A percentile compares a stretch with the other conserved stretches of the same genome.
phyloP scores from a whole-genome alignment of 495 filamentous ascomycete species.

The Penicillium cataractarum region DNA sequence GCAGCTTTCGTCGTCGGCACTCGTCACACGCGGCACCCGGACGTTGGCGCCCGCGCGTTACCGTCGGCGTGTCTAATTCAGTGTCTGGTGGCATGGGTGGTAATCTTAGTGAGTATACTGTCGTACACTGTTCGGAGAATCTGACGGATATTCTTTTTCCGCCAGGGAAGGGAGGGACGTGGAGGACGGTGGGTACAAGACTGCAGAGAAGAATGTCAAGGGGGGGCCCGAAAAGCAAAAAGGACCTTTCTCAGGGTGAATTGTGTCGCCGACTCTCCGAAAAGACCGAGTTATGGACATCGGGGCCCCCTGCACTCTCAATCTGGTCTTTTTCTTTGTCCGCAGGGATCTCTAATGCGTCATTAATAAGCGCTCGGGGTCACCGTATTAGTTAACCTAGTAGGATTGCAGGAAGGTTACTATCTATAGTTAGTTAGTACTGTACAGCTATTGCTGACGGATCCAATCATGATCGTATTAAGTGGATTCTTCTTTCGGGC shows the following conservation, averaged over 20 bases:
- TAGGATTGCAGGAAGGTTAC: too few relatives aligned
- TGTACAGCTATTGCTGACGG: too few relatives aligned
- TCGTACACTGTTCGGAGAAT: background rate
- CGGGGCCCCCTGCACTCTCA: background rate
- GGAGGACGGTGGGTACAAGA: background rate
- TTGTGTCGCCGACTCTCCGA: too few relatives aligned
- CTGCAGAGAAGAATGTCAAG: background rate
- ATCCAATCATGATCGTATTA: too few relatives aligned
- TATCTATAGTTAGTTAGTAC: too few relatives aligned
- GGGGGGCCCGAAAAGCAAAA: too few relatives aligned
- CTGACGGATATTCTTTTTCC: background rate
- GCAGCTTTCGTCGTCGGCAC: slow-evolving; percentile 46
- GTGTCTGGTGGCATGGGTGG: background rate
- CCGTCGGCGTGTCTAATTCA: background rate
- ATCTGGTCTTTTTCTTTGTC: background rate
- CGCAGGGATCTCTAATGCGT: background rate
- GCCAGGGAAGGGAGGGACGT: background rate
- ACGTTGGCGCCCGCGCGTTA: slow-evolving; percentile 1
- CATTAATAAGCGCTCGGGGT: background rate
- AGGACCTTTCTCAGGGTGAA: too few relatives aligned
- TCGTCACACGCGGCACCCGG: slow-evolving; percentile 41
- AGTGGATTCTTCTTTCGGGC: too few relatives aligned
- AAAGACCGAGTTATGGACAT: background rate
- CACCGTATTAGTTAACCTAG: background rate
- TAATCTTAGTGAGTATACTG: background rate